These are phyloP conservation scores for Syzygium oleosum DNA, from an alignment of 345 rosid genomes.

Conservation along the genomic window DNA sequence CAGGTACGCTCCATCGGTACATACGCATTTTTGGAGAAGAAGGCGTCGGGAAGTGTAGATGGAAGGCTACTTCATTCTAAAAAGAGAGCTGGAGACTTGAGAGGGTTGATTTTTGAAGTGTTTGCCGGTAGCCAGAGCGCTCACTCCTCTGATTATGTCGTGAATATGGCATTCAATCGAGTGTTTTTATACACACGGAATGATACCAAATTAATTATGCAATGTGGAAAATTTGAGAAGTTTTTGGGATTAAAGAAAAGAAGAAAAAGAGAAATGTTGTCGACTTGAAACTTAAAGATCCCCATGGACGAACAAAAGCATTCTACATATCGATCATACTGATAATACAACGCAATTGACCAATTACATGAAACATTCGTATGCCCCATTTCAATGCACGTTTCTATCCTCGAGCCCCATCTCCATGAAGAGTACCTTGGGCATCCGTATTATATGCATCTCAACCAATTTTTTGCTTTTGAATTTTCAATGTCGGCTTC, in stretches of 20 bases:
- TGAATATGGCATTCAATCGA: background rate
- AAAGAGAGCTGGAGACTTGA: background rate
- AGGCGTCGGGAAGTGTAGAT: rapidly evolving
- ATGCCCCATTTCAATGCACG: background rate
- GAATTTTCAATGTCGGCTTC: background rate
- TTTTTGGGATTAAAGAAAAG: background rate
- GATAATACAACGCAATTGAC: no score
- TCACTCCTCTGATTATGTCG: background rate
- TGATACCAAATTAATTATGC: background rate
- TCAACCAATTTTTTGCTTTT: background rate
- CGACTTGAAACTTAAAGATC: background rate
- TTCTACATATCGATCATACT: rapidly evolving
- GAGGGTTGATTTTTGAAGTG: background rate
- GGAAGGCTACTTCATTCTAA: rapidly evolving
- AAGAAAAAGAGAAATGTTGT: no score
- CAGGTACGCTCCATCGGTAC: background rate
- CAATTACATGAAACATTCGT: rapidly evolving
- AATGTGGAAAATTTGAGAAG: background rate
- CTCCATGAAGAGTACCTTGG: no score
- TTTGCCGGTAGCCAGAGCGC: background rate
- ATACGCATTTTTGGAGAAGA: background rate
- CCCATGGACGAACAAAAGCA: background rate
- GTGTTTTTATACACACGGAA: background rate
- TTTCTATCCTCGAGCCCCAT: background rate
- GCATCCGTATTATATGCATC: background rate